phyloP scores from a whole-genome alignment of 176 grass and related monocot genomes.

The Puya raimondii region DNA sequence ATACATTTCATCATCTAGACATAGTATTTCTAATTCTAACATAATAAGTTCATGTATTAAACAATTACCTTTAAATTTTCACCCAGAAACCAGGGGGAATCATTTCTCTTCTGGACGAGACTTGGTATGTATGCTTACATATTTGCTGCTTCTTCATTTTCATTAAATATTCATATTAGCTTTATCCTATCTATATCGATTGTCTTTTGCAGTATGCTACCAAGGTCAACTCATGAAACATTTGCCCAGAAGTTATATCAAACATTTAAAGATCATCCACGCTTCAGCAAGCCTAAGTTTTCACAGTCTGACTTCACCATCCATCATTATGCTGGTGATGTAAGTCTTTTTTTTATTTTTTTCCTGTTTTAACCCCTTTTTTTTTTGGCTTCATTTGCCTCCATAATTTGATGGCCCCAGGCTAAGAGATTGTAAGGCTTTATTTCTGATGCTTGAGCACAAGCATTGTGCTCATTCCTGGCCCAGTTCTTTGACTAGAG shows the following conservation, averaged over 20 bases:
- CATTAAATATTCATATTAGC: conserved; percentile 3
- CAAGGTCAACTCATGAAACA: conserved; percentile 87
- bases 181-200: conserved; percentile 1
- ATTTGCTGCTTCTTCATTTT: conserved; percentile 10
- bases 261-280: conserved; percentile 62
- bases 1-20: neutral
- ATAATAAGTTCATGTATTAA: neutral
- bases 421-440: no score
- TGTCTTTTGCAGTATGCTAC: conserved; percentile 70
- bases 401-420: neutral
- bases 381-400: neutral
- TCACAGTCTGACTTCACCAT: conserved; percentile 89
- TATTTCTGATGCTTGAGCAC: neutral
- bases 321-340: conserved; percentile 92
- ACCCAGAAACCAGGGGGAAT: conserved; percentile 97
- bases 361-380: neutral
- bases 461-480: no score
- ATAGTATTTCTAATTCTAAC: neutral
- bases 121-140: conserved; percentile 52
- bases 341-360: conserved; percentile 20
- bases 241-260: conserved; percentile 97
- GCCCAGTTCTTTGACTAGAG: no score
- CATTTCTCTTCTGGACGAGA: conserved; percentile 91
- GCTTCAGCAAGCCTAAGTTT: conserved; percentile 91
- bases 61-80: conserved; percentile 21